Percentiles rank a stretch among this genome's conserved stretches.
Evolutionary conservation across 202 grass and related monocot species (phyloP).

Genomic region (Carex arenaria): DNA sequence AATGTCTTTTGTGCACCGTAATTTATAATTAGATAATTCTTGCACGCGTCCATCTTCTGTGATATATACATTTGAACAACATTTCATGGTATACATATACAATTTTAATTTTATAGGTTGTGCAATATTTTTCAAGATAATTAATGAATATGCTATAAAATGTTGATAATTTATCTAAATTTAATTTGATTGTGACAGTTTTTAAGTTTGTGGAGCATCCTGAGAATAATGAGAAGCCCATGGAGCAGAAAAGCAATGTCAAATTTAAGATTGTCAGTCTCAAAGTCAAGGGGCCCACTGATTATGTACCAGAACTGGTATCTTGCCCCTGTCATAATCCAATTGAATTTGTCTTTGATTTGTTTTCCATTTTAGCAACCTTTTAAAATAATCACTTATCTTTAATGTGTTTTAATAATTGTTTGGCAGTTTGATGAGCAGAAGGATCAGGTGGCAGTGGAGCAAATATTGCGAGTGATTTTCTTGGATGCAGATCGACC

Average conservation of each 20-base stretch:
- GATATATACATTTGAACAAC: neutral
- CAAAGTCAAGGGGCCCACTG: slow-evolving; percentile 59
- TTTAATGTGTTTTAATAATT: slow-evolving; percentile 15
- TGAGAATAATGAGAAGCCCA: slow-evolving; percentile 74
- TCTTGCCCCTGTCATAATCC: slow-evolving; percentile 6
- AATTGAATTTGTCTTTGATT: neutral
- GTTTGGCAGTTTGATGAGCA: slow-evolving; percentile 85
- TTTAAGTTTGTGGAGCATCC: slow-evolving; percentile 96
- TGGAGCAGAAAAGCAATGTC: slow-evolving; percentile 80
- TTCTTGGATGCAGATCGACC: slow-evolving; percentile 79
- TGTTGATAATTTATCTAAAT: slow-evolving; percentile 9
- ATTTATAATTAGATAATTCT: neutral
- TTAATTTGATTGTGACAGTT: slow-evolving; percentile 32
- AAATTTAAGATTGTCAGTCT: slow-evolving; percentile 94
- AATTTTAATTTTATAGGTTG: neutral
- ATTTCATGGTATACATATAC: neutral
- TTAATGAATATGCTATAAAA: neutral
- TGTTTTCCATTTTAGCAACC: neutral
- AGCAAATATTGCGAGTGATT: slow-evolving; percentile 94
- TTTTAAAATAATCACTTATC: neutral
- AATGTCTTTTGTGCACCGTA: neutral
- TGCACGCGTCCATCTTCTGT: neutral
- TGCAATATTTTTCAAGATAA: neutral
- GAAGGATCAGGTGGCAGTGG: slow-evolving; percentile 77
- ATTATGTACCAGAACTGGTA: slow-evolving; percentile 89